phyloP scores from a whole-genome alignment of 352 stramenopile species.

The Phytopythium aichiense region DNA sequence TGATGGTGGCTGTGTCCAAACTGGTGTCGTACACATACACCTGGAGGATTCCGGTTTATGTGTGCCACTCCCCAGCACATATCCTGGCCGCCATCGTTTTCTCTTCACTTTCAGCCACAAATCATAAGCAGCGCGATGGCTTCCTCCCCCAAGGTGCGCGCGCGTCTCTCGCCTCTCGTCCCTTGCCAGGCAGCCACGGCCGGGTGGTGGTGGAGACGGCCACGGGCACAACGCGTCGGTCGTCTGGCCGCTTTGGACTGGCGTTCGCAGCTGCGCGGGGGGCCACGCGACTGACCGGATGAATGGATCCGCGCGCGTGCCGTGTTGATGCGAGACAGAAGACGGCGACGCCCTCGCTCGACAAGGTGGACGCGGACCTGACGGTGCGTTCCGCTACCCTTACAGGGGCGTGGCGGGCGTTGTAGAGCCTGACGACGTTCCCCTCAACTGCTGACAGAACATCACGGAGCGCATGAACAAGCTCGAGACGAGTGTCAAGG shows the following conservation, averaged over 20 bases:
- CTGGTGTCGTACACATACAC: not conserved
- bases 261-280: not conserved
- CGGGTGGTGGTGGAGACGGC: not conserved
- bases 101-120: not conserved
- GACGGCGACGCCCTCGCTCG: conserved; percentile 14
- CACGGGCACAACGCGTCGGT: not conserved
- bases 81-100: not conserved
- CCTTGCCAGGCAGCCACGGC: not conserved
- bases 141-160: conserved; percentile 7
- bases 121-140: not conserved
- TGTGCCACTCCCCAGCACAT: no score
- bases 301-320: not conserved
- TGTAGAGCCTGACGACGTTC: no score
- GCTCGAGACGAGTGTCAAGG: conserved; percentile 41
- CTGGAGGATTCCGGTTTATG: no score
- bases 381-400: conserved; percentile 11
- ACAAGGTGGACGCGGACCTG: conserved; percentile 29
- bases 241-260: not conserved
- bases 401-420: no score
- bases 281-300: not conserved
- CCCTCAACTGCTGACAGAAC: conserved; percentile 23
- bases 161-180: not conserved
- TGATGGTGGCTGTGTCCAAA: no score
- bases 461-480: conserved; percentile 42
- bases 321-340: conserved; percentile 1